phyloP scores from a whole-genome alignment of 2,329 filamentous ascomycete species.

The Herpomyces periplanetae region DNA sequence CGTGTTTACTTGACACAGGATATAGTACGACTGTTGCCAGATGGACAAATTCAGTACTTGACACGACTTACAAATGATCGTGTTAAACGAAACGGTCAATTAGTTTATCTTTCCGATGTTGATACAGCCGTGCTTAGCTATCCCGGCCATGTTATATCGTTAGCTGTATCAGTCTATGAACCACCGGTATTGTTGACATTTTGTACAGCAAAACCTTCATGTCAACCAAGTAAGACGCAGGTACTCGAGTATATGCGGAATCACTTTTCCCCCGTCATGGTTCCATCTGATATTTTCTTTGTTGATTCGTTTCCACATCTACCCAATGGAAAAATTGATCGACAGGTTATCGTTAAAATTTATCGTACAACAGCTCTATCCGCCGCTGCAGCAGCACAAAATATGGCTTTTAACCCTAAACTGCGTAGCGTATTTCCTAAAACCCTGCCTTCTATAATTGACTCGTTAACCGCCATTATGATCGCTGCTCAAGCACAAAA shows the following conservation, averaged over 20 bases:
- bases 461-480: too few species aligned
- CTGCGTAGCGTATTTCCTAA: too few species aligned
- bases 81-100: conserved; percentile 49
- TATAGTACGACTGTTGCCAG: conserved; percentile 23
- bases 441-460: too few species aligned
- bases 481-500: too few species aligned
- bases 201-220: conserved; percentile 31
- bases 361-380: too few species aligned
- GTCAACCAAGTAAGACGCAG: conserved; percentile 3
- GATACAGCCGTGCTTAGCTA: conserved; percentile 9
- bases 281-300: conserved; percentile 29
- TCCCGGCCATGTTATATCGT: conserved; percentile 26
- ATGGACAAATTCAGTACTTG: conserved; percentile 40
- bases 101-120: conserved; percentile 28
- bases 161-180: conserved; percentile 19
- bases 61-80: conserved; percentile 44
- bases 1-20: conserved; percentile 51
- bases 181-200: conserved; percentile 23
- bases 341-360: conserved; percentile 17
- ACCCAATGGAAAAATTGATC: conserved; percentile 48
- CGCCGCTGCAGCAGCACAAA: too few species aligned
- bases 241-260: conserved; percentile 10
- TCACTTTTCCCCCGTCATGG: conserved; percentile 52
- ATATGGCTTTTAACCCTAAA: too few species aligned
- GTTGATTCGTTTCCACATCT: conserved; percentile 26